Conservation (phyloP, 176 grass and related monocot genomes). For the Bromus sterilis region DNA sequence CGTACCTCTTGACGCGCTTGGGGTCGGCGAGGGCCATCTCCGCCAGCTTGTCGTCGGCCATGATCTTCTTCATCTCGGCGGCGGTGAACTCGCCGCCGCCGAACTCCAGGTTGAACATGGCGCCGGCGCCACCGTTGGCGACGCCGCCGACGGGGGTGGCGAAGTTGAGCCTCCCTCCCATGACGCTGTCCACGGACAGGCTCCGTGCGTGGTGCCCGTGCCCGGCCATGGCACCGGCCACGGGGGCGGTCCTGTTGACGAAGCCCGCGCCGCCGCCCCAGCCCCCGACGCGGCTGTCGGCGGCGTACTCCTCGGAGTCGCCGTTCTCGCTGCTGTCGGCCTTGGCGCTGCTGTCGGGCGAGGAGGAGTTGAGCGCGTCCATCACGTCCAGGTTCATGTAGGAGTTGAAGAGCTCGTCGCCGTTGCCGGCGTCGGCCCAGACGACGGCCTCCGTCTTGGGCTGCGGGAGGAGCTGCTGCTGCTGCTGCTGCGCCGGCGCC, state of each 20-base stretch:
- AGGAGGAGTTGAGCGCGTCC: slow-evolving; percentile 84
- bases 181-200: slow-evolving; percentile 90
- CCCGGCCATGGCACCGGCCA: not conserved
- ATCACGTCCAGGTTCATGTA: slow-evolving; percentile 77
- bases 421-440: not conserved
- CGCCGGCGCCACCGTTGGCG: not conserved
- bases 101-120: slow-evolving; percentile 76
- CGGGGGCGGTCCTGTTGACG: slow-evolving; percentile 35
- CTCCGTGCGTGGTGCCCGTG: slow-evolving; percentile 82
- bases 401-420: slow-evolving; percentile 69
- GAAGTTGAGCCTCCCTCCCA: slow-evolving; percentile 74
- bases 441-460: slow-evolving; percentile 42
- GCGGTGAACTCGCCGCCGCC: slow-evolving; percentile 79
- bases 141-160: not conserved
- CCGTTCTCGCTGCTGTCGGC: slow-evolving; percentile 81
- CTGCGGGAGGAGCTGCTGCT: too few species aligned
- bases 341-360: slow-evolving; percentile 70
- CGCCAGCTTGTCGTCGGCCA: slow-evolving; percentile 84
- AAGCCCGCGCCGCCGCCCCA: slow-evolving; percentile 20
- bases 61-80: slow-evolving; percentile 98
- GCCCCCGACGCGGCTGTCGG: slow-evolving; percentile 12
- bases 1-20: slow-evolving; percentile 95
- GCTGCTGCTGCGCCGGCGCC: not conserved
- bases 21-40: slow-evolving; percentile 95
- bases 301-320: slow-evolving; percentile 56